These are phyloP conservation scores for Nemania sp. DNA, from an alignment of 2,329 filamentous ascomycete species.

Conservation along the genomic window DNA sequence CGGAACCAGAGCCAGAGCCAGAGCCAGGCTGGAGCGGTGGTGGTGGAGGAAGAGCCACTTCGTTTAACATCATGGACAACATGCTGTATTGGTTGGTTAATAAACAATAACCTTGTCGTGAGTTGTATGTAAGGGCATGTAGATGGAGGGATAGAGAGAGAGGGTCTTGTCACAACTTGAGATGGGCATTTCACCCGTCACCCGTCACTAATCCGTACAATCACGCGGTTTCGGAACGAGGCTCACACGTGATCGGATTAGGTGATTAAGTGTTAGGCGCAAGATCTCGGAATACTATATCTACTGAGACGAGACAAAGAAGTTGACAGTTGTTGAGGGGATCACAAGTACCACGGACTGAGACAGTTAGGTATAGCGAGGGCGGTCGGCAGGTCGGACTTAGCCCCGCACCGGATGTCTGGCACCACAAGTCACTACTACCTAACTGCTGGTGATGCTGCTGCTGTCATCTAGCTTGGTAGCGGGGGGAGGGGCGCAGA, in stretches of 20 bases:
- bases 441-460: too few relatives aligned
- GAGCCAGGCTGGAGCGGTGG: slow-evolving; percentile 16
- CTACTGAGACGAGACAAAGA: slow-evolving; percentile 9
- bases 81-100: slow-evolving; percentile 25
- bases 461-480: too few relatives aligned
- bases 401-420: slow-evolving; percentile 33
- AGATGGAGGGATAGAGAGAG: not conserved
- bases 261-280: too few relatives aligned
- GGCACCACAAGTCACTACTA: not conserved
- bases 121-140: not conserved
- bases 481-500: too few relatives aligned
- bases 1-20: not conserved
- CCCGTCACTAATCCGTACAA: slow-evolving; percentile 5
- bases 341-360: not conserved
- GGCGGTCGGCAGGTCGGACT: not conserved
- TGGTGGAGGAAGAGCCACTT: slow-evolving; percentile 37
- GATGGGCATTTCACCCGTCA: not conserved
- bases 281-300: not conserved
- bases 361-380: not conserved
- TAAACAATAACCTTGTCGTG: not conserved
- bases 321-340: slow-evolving; percentile 3
- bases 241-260: slow-evolving; percentile 1
- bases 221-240: slow-evolving; percentile 7
- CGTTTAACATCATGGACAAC: slow-evolving; percentile 48
- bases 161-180: not conserved